Evolutionary conservation across 2,329 filamentous ascomycete genomes (phyloP), one percentile per base, ranked within the genome.

Genomic region (Aspergillus sp.): DNA sequence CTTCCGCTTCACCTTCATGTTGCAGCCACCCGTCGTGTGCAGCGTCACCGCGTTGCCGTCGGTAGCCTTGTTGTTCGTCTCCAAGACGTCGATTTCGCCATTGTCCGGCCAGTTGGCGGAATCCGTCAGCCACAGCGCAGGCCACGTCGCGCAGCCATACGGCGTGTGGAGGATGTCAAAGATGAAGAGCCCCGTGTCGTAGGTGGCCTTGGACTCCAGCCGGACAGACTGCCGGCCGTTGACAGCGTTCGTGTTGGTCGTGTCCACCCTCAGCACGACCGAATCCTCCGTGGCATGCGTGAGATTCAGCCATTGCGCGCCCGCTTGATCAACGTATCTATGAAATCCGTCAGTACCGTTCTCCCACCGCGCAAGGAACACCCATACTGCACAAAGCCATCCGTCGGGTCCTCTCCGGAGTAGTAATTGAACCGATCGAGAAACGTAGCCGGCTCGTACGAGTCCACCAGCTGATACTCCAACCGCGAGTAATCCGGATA

Each of bases 81-180:
- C 84, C 67, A 87, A 77, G 20, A 86, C 63, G 64, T 86, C 84
- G 55, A 87, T 86, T 67, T 88, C 86, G 53, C 85, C 85, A 57
- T 87, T 77, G 4, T 66, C 60, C 3, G 86, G 85, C 86, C 85
- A 86, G 70, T 85, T 79, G 59, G 65, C 69, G 1, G 76, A 72
- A 64, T 88, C 86, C 0, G 78, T 76, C 5, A 88, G 74, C 86
- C 86, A 88, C 10, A 89, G 76, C 0, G 86, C 79, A 2, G 84
- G 83, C 86, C 83, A 88, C 19, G 79, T 83, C 3, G 78, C 83
- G 62, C 85, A 88, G 40, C 83, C 85, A 60, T 77, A 81, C 0
- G 85, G 85, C 0, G 81, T 81, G 69, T 87, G 85, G 55, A 79
- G 76, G 58, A 88, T 75, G 63, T 88, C 84, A 61, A 88, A 88